Percentiles rank a stretch among this genome's conserved stretches.
phyloP scores from a whole-genome alignment of 163 green algal genomes.

The Coccomyxa subellipsoidea region DNA sequence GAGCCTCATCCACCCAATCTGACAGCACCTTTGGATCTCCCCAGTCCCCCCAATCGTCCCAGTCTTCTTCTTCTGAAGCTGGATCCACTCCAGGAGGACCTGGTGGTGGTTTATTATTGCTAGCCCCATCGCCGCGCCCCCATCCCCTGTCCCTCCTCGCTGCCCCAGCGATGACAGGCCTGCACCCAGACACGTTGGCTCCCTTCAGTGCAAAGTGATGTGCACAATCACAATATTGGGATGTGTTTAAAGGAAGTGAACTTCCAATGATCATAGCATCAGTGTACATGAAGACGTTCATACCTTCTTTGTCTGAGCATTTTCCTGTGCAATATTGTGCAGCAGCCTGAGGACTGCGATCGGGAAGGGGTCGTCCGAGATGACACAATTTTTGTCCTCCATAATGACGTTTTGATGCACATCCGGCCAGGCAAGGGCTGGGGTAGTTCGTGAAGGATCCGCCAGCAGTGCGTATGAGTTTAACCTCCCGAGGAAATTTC shows the following conservation, averaged over 20 bases:
- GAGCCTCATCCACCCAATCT: constrained; percentile 34
- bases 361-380: background rate
- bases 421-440: background rate
- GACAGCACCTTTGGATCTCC: constrained; percentile 11
- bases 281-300: no score
- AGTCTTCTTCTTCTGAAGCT: constrained; percentile 24
- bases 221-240: no score
- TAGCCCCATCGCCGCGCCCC: background rate
- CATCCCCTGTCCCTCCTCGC: background rate
- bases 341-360: background rate
- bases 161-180: background rate
- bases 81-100: background rate
- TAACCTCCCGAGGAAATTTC: background rate
- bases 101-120: background rate
- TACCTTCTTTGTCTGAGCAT: background rate
- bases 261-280: no score
- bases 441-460: background rate
- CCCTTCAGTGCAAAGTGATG: no score
- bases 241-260: no score
- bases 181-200: no score
- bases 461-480: background rate
- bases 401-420: background rate
- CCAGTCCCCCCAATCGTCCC: constrained; percentile 41
- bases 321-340: background rate
- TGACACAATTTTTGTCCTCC: background rate